Conservation (phyloP, 306 rosid genomes). For the Purshia tridentata region DNA sequence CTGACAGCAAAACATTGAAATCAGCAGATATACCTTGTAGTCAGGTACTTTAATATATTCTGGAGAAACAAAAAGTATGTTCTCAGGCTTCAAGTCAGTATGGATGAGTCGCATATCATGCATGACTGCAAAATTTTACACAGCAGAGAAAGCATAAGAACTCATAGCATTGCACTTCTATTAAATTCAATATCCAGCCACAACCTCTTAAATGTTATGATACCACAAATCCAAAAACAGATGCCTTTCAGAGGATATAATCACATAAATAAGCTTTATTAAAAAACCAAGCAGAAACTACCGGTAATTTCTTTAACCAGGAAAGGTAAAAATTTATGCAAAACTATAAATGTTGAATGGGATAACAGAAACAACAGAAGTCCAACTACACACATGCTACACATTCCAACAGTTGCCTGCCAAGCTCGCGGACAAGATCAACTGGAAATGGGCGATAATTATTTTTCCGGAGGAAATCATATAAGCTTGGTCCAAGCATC, state of each 20-base stretch:
- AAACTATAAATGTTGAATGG: conserved; percentile 1
- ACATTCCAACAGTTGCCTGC: conserved; percentile 96
- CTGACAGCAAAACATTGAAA: background rate
- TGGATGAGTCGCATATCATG: conserved; percentile 79
- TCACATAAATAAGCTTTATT: background rate
- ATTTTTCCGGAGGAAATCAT: conserved; percentile 94
- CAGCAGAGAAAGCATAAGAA: conserved; percentile 8
- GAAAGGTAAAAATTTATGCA: background rate
- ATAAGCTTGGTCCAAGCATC: conserved; percentile 98
- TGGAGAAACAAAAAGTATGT: conserved; percentile 62
- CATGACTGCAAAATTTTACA: conserved; percentile 59
- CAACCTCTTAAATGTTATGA: background rate
- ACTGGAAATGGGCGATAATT: conserved; percentile 89
- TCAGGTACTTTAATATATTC: conserved; percentile 71
- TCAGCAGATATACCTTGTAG: conserved; percentile 34
- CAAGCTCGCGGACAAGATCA: conserved; percentile 97
- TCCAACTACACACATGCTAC: conserved; percentile 87
- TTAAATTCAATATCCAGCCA: background rate
- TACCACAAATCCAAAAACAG: background rate
- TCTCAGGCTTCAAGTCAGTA: conserved; percentile 89
- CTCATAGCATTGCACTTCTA: background rate
- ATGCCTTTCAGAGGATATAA: background rate
- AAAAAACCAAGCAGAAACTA: background rate
- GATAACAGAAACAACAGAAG: conserved; percentile 14
- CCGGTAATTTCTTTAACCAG: background rate